Percentiles rank a stretch among this genome's conserved stretches.
Conservation (phyloP, 345 rosid genomes). For the Brassica rapa region DNA sequence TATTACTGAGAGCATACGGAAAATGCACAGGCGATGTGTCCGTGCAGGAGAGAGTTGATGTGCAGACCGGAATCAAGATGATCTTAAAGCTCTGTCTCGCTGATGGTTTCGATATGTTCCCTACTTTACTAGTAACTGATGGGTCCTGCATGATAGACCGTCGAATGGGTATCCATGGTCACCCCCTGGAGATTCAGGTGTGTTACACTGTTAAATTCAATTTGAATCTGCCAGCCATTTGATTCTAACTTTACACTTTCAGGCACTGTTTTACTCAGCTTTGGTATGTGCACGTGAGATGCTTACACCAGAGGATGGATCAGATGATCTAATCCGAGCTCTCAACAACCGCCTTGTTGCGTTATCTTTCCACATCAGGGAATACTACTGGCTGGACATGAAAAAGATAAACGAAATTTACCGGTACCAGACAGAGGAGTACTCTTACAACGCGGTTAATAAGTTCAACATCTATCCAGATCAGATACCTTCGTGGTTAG, state of each 20-base stretch:
- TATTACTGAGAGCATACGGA: constrained; percentile 87
- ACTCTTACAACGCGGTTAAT: constrained; percentile 86
- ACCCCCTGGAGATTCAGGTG: constrained; percentile 95
- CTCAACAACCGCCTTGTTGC: constrained; percentile 84
- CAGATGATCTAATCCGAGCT: constrained; percentile 76
- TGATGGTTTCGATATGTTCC: constrained; percentile 97
- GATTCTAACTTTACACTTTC: background rate
- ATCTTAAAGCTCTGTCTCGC: constrained; percentile 87
- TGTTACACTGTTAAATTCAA: background rate
- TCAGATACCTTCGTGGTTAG: constrained; percentile 88
- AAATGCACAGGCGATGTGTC: constrained; percentile 83
- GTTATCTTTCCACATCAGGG: constrained; percentile 83
- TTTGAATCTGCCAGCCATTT: constrained; percentile 1
- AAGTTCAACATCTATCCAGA: constrained; percentile 95
- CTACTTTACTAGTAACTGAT: constrained; percentile 91
- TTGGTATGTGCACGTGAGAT: constrained; percentile 83
- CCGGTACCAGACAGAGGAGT: constrained; percentile 84
- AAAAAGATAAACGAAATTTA: constrained; percentile 77
- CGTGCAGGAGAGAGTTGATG: constrained; percentile 89
- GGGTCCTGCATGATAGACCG: constrained; percentile 99
- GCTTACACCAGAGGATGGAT: constrained; percentile 82
- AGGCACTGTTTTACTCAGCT: constrained; percentile 89
- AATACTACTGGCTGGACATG: constrained; percentile 86
- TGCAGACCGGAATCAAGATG: constrained; percentile 95
- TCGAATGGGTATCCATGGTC: constrained; percentile 98